phyloP scores from a whole-genome alignment of 495 filamentous ascomycete species.

The Penicillium paxilli region DNA sequence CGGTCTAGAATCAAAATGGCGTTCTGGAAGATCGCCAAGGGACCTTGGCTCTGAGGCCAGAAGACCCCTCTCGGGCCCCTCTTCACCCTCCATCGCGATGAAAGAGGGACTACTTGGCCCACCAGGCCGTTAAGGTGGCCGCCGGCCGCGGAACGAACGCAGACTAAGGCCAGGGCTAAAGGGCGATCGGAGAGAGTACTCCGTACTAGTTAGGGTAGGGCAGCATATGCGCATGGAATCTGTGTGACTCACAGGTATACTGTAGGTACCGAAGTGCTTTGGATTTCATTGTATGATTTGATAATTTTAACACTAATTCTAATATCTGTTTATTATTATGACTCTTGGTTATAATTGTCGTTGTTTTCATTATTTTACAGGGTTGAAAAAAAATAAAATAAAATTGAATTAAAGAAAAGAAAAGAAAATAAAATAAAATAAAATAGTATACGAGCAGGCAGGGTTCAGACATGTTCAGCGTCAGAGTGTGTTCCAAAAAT shows the following conservation, averaged over 20 bases:
- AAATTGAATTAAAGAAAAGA: too few relatives aligned
- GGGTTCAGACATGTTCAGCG: too few relatives aligned
- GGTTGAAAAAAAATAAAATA: too few relatives aligned
- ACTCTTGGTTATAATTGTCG: too few relatives aligned
- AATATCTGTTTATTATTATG: too few relatives aligned
- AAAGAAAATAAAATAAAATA: too few relatives aligned
- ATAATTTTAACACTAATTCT: too few relatives aligned
- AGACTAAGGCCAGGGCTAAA: conserved; percentile 7
- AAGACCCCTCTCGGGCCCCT: background rate
- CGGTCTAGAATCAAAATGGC: conserved; percentile 16
- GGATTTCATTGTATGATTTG: too few relatives aligned
- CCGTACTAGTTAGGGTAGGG: too few relatives aligned
- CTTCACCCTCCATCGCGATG: background rate
- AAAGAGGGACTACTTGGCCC: conserved; percentile 10
- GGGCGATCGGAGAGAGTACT: conserved; percentile 4
- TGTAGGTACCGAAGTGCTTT: too few relatives aligned
- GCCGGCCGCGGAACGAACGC: conserved; percentile 13
- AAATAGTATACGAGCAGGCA: too few relatives aligned
- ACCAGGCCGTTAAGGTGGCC: conserved; percentile 11
- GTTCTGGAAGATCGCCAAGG: conserved; percentile 13
- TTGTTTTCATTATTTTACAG: too few relatives aligned
- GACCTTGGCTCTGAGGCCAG: background rate
- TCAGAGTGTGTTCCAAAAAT: background rate
- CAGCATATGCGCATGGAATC: background rate
- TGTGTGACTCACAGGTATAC: background rate